phyloP scores from a whole-genome alignment of 2,329 filamentous ascomycete genomes.

The Xylariaceae sp. region DNA sequence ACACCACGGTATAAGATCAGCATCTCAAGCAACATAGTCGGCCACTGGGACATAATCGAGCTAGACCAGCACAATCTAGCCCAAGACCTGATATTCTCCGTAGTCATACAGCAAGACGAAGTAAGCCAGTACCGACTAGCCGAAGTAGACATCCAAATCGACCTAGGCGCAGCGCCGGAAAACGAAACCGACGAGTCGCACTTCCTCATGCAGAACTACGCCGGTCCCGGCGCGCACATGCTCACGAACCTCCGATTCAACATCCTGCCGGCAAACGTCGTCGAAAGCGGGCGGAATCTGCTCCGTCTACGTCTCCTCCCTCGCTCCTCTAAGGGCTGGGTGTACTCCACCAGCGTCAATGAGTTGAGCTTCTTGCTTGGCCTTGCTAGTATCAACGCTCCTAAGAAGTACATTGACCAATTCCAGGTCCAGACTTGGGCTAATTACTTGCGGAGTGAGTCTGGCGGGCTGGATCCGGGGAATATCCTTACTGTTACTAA shows the following conservation, averaged over 20 bases:
- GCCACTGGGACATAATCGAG: not conserved
- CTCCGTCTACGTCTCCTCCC: slow-evolving; percentile 1
- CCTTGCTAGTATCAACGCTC: not conserved
- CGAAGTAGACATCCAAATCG: slow-evolving; percentile 1
- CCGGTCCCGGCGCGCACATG: not conserved
- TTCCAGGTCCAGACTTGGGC: slow-evolving; percentile 2
- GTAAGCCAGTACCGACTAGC: slow-evolving; percentile 1
- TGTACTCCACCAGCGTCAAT: not conserved
- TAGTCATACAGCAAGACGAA: not conserved
- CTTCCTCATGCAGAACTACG: not conserved
- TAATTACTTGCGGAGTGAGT: not conserved
- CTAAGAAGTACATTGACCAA: slow-evolving; percentile 1
- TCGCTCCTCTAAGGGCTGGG: slow-evolving; percentile 3
- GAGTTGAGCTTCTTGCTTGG: slow-evolving; percentile 4
- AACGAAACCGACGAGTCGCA: not conserved
- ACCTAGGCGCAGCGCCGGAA: not conserved
- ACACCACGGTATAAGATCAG: not conserved
- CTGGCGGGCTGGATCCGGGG: not conserved
- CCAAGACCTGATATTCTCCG: slow-evolving; percentile 4
- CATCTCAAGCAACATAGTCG: not conserved
- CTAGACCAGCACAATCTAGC: slow-evolving; percentile 3
- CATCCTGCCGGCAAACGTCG: not conserved
- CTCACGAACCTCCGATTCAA: slow-evolving; percentile 10
- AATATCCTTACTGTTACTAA: slow-evolving; percentile 3
- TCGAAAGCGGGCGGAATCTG: not conserved